Base-by-base conservation (phyloP, 768 basidiomycete species). In the Tylopilus sp. region DNA sequence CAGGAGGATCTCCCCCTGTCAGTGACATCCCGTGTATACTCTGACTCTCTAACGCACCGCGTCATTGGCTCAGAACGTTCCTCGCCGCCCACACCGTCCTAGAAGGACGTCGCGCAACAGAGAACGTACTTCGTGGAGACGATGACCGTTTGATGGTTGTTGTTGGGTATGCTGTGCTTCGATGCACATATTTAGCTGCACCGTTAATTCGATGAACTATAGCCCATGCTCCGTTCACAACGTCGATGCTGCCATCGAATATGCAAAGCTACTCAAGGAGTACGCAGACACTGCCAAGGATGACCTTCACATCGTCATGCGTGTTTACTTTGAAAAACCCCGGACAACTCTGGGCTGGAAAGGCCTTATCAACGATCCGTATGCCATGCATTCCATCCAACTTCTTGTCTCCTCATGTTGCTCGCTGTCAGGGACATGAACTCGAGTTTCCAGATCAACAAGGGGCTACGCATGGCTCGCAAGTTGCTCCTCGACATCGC, bases 341-440 rank as follows among this genome's bases (percentile, higher is more conserved):
- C 79, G 95, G 26, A 98, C 95, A 7, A 98, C 95, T 0, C 88
- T 98, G 43, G 97, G 97, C 23, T 99, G 95, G 95, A 99, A 99
- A 69, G 95, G 95, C 33, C 81, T 98, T 56, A 98, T 98, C 72
- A 98, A 98, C 65, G 94, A 98, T 63, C 95, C 95, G 67, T 68
- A 53, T 11, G 67, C 6, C 10, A n/a, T 21, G 2, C 31, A 21
- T 43, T 22, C n/a, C 6, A 6, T 39, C 39, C 13, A 8, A 17
- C 2, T 23, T 11, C 6, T 36, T 23, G n/a, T 43, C 40, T 31
- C 40, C 50, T 60, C 21, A 62, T 9, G 0, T 11, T 15, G 3
- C 17, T 25, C 22, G 10, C 33, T 8, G 6, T 30, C 44, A 68
- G 67, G 6, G 90, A 92, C 48, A 84, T 98, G 75, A 94, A 98